A percentile compares a stretch with the other conserved stretches of the same genome.
phyloP scores from a whole-genome alignment of 345 rosid genomes.

The Citrus trifoliata region DNA sequence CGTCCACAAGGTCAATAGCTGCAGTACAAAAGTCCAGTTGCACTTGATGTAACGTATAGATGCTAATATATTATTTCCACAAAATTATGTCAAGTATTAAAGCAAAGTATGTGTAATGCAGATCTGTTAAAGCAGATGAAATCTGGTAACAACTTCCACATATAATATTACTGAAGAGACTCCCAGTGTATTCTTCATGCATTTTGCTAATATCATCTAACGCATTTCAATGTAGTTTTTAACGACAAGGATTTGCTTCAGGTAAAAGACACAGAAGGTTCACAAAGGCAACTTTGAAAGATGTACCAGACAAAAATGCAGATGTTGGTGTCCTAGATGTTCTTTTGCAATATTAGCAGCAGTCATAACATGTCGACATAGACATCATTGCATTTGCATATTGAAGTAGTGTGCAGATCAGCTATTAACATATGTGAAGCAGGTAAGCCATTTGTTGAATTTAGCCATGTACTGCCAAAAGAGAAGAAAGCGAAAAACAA shows the following conservation, averaged over 20 bases:
- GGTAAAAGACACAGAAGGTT: not conserved
- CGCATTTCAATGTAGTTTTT: not conserved
- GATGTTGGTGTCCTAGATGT: not conserved
- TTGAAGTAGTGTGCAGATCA: not conserved
- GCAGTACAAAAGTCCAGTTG: conserved; percentile 27
- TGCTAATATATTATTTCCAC: not conserved
- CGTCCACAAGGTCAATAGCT: conserved; percentile 99
- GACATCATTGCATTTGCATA: not conserved
- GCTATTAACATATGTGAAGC: not conserved
- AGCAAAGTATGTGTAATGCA: not conserved
- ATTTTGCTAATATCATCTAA: not conserved
- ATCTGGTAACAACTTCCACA: not conserved
- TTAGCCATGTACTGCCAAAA: not conserved
- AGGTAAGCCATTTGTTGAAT: not conserved
- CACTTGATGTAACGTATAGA: not conserved
- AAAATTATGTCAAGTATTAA: not conserved
- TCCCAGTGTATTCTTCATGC: not conserved
- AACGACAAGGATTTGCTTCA: not conserved
- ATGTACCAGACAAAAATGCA: not conserved
- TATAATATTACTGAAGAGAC: too few species aligned
- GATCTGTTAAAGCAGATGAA: not conserved
- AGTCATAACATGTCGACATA: not conserved
- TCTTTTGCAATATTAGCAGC: not conserved
- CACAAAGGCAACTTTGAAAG: not conserved
- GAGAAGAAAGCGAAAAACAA: not conserved